Base-by-base conservation (phyloP, 2,329 filamentous ascomycete species). In the Neocucurbitaria cava region DNA sequence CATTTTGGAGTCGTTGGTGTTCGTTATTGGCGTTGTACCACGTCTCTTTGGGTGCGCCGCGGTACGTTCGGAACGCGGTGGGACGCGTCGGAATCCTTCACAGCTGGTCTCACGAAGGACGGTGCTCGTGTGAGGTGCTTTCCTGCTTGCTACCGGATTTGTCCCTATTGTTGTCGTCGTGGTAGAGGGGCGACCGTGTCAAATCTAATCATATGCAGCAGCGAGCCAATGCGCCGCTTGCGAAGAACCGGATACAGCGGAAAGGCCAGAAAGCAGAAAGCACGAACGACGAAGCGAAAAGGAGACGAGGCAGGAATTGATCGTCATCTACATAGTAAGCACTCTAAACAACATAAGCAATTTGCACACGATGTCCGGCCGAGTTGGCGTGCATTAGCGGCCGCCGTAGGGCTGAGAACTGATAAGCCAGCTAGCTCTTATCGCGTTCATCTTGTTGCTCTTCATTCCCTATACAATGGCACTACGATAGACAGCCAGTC, bases 351-450 rank as follows among this genome's bases (percentile, higher is more conserved):
- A 15, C 9, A 10, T 8, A 17, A 17, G 31, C 31, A 35, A 35
- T 35, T 13, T 35, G 31, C 31, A 35, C 17, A 35, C 31, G 13
- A 5, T 4, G 21, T 39, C 50, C 35, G 41, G 39, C 48, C 40
- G 35, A 57, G 48, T 54, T 48, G 48, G 40, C 53, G 40, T 61
- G 61, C 65, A 61, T 60, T 70, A 70, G 68, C 62, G 59, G 35
- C 66, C 68, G 67, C 48, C 35, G 47, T 47, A 40, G 36, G 36
- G 38, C 38, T 40, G 38, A n/a, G n/a, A 17, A 18, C 18, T 38
- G 35, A 38, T 38, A n/a, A 38, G 18, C 35, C 43, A n/a, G n/a
- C n/a, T n/a, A n/a, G n/a, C n/a, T n/a, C 57, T 59, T 60, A 66
- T 66, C 61, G 49, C 46, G 41, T 15, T 47, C 24, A 49, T 46